Conservation (phyloP, 2,329 filamentous ascomycete species). For the Ascocoryne sarcoides region DNA sequence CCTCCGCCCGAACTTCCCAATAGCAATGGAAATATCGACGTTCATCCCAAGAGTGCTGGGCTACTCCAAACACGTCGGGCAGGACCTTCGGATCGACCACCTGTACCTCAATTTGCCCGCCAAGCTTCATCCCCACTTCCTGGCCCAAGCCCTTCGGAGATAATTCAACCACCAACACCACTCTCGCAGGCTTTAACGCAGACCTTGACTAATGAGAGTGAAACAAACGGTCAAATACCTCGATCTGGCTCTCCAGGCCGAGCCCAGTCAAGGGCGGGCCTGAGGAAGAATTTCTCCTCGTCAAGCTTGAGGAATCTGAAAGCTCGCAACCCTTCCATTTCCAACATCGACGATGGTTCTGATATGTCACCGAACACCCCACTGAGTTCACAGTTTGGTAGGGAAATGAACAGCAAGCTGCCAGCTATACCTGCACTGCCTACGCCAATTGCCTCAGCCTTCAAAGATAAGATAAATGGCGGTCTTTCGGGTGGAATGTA, state of each 20-base stretch:
- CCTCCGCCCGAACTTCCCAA: slow-evolving; percentile 20
- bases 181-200: slow-evolving; percentile 15
- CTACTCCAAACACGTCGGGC: slow-evolving; percentile 15
- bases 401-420: slow-evolving; percentile 38
- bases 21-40: slow-evolving; percentile 4
- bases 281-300: slow-evolving; percentile 63
- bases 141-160: slow-evolving; percentile 20
- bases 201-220: slow-evolving; percentile 22
- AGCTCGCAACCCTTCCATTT: slow-evolving; percentile 63
- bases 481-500: slow-evolving; percentile 60
- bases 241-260: slow-evolving; percentile 46
- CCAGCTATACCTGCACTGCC: slow-evolving; percentile 54
- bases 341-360: slow-evolving; percentile 52
- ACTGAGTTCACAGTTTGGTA: slow-evolving; percentile 42
- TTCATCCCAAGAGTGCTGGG: slow-evolving; percentile 23
- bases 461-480: slow-evolving; percentile 48
- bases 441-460: slow-evolving; percentile 56
- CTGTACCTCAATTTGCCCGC: slow-evolving; percentile 20
- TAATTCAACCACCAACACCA: slow-evolving; percentile 25
- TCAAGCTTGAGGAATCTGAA: slow-evolving; percentile 64
- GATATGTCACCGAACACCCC: slow-evolving; percentile 69
- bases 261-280: slow-evolving; percentile 33
- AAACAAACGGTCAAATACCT: slow-evolving; percentile 31
- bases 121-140: slow-evolving; percentile 23
- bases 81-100: slow-evolving; percentile 11